Evolutionary conservation across 768 basidiomycete species (phyloP).

Genomic region (Fomitopsis pulvina): DNA sequence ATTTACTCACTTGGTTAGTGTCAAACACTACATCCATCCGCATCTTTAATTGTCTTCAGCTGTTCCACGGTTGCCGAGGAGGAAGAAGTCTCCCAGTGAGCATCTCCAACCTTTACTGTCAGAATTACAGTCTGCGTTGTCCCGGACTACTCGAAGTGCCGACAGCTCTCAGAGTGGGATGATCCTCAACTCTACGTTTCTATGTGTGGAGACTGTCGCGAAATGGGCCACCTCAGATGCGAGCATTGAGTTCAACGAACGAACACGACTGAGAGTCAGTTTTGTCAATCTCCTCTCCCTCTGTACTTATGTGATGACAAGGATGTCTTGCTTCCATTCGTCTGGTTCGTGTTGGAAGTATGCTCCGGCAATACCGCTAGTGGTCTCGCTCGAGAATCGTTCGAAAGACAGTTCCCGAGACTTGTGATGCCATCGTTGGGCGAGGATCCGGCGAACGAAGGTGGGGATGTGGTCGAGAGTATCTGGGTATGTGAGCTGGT

Average conservation of each 20-base stretch:
- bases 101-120: slow-evolving; percentile 11
- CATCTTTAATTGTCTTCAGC: slow-evolving; percentile 9
- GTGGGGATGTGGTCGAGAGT: slow-evolving; percentile 1
- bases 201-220: neutral
- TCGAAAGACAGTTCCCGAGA: slow-evolving; percentile 17
- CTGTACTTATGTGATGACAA: neutral
- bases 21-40: neutral
- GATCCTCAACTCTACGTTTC: slow-evolving; percentile 6
- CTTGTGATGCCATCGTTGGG: slow-evolving; percentile 6
- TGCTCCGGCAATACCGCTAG: slow-evolving; percentile 9
- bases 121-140: slow-evolving; percentile 11
- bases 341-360: slow-evolving; percentile 2
- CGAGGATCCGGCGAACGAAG: neutral
- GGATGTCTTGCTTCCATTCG: slow-evolving; percentile 8
- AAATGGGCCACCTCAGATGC: neutral
- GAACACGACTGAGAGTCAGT: slow-evolving; percentile 2
- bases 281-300: neutral
- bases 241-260: neutral
- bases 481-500: slow-evolving; percentile 7
- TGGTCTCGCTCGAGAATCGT: slow-evolving; percentile 11
- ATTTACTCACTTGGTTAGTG: slow-evolving; percentile 17
- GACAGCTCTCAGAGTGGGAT: slow-evolving; percentile 2
- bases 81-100: slow-evolving; percentile 12
- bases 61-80: slow-evolving; percentile 17
- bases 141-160: slow-evolving; percentile 3